Evolutionary conservation across 2,329 filamentous ascomycete species (phyloP).

Genomic region (Aspergillus eucalypticola): DNA sequence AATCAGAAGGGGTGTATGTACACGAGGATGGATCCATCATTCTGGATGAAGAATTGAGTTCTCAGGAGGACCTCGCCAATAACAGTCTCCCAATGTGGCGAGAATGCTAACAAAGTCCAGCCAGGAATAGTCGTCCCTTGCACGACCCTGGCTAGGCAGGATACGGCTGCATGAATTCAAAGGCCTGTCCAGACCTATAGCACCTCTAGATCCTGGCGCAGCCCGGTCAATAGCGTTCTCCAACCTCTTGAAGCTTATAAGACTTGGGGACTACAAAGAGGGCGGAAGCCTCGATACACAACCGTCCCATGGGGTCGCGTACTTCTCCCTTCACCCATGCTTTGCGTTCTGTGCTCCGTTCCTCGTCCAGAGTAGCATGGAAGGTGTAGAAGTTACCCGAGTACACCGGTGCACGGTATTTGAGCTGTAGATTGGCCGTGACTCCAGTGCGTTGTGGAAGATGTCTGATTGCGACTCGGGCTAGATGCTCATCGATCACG

Average conservation of each 20-base stretch:
- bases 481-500: conserved; percentile 67
- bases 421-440: conserved; percentile 59
- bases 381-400: conserved; percentile 66
- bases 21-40: not conserved
- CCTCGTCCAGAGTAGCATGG: conserved; percentile 45
- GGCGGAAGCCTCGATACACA: conserved; percentile 60
- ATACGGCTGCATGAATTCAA: not conserved
- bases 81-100: not conserved
- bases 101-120: not conserved
- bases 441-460: conserved; percentile 55
- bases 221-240: conserved; percentile 38
- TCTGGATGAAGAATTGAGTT: not conserved
- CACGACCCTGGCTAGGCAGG: not conserved
- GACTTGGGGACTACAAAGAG: conserved; percentile 61
- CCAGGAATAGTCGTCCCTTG: not conserved
- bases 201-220: not conserved
- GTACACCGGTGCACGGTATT: conserved; percentile 63
- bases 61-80: not conserved
- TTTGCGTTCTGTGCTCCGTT: conserved; percentile 42
- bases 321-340: conserved; percentile 39
- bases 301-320: conserved; percentile 48
- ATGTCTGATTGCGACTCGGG: conserved; percentile 58
- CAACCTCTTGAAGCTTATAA: conserved; percentile 43
- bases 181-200: not conserved
- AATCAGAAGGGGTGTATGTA: not conserved